These are phyloP conservation scores for Hericium rajendrae DNA, from an alignment of 768 basidiomycete species.

Conservation along the genomic window DNA sequence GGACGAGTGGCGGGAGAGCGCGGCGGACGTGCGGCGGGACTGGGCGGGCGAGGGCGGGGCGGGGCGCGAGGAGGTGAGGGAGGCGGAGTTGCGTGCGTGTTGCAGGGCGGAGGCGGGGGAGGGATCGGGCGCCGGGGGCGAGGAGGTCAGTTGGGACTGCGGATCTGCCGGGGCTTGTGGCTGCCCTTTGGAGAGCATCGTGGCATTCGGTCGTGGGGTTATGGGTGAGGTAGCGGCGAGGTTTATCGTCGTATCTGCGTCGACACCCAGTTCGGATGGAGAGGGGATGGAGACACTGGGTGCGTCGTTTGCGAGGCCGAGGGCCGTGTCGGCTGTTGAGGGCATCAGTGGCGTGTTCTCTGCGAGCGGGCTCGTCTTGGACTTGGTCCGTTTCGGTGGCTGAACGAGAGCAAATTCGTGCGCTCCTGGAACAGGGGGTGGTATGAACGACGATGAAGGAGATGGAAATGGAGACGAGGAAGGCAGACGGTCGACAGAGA, in stretches of 20 bases:
- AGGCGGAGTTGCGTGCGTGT: conserved; percentile 13
- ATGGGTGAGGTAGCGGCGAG: too few species aligned
- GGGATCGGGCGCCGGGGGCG: not conserved
- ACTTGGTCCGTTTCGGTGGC: conserved; percentile 17
- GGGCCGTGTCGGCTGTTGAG: not conserved
- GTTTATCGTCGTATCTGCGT: too few species aligned
- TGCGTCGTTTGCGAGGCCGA: not conserved
- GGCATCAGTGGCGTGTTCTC: not conserved
- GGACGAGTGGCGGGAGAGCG: conserved; percentile 27
- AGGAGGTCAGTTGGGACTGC: not conserved
- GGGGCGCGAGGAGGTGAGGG: conserved; percentile 41
- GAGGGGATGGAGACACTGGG: too few species aligned
- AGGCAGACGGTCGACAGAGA: conserved; percentile 30
- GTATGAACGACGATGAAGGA: conserved; percentile 57
- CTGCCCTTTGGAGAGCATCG: not conserved
- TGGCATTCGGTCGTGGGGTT: too few species aligned
- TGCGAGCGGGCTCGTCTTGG: conserved; percentile 6
- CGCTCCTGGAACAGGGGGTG: conserved; percentile 54
- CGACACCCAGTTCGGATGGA: too few species aligned
- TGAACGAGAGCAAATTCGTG: conserved; percentile 59
- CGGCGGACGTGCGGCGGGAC: conserved; percentile 35
- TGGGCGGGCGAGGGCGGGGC: conserved; percentile 51
- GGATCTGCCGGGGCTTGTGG: not conserved
- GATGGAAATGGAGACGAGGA: conserved; percentile 45
- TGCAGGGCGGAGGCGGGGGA: not conserved